These are phyloP conservation scores for Heliamphora pulchella DNA, from an alignment of 179 eudicot genomes.

Conservation along the genomic window DNA sequence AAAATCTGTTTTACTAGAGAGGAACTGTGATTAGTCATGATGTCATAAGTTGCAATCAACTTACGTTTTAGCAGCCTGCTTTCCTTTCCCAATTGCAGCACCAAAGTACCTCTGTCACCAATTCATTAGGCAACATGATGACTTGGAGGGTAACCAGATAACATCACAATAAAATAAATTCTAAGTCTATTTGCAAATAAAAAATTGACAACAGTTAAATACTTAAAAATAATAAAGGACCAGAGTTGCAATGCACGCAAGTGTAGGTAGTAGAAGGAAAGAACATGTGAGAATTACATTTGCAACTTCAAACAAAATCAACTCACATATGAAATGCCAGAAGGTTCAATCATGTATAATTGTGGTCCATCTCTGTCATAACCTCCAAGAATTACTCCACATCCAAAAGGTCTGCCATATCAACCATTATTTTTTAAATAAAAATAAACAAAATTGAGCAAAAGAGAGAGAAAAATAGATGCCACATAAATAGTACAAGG, in stretches of 20 bases:
- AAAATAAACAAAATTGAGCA: not conserved
- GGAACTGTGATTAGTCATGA: not conserved
- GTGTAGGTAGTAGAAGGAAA: conserved; percentile 10
- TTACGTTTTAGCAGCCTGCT: conserved; percentile 98
- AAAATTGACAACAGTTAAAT: not conserved
- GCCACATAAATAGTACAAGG: not conserved
- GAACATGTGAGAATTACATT: not conserved
- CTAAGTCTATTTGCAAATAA: not conserved
- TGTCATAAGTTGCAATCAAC: conserved; percentile 16
- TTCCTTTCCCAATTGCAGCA: conserved; percentile 95
- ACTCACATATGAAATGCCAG: conserved; percentile 95
- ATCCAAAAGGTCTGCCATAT: conserved; percentile 69
- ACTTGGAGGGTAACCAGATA: conserved; percentile 4
- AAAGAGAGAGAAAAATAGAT: not conserved
- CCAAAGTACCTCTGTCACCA: conserved; percentile 74
- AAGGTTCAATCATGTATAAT: conserved; percentile 92
- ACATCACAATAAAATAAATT: not conserved
- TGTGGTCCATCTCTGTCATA: conserved; percentile 97
- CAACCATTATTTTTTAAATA: not conserved
- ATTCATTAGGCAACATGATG: not conserved
- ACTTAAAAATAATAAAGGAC: not conserved
- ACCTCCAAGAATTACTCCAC: conserved; percentile 93
- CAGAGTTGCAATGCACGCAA: not conserved
- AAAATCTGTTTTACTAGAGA: not conserved
- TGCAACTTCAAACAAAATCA: not conserved